A percentile compares a stretch with the other conserved stretches of the same genome.
Evolutionary conservation across 208 protist species (phyloP).

Genomic region (Wallacemonas collosoma): DNA sequence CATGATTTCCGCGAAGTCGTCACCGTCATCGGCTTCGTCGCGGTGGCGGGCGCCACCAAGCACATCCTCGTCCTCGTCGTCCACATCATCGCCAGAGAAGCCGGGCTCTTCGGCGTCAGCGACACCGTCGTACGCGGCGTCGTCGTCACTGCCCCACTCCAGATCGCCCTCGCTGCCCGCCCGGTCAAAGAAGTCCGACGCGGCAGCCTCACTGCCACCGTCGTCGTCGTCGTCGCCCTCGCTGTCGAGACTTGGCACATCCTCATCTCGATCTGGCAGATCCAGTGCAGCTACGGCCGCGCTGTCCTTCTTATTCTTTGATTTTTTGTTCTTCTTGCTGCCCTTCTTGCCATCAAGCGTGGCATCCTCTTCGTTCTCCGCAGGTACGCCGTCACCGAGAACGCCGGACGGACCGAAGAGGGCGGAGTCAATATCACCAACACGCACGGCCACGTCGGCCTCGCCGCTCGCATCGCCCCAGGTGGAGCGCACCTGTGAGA

Average conservation of each 20-base stretch:
- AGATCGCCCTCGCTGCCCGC: conserved; percentile 52
- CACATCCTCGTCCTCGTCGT: conserved; percentile 33
- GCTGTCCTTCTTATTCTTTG: conserved; percentile 29
- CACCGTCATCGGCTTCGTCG: conserved; percentile 60
- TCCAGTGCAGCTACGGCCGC: neutral
- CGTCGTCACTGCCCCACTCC: conserved; percentile 78
- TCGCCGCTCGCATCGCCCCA: conserved; percentile 86
- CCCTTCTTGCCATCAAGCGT: neutral
- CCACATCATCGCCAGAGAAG: conserved; percentile 21
- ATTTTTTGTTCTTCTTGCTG: conserved; percentile 18
- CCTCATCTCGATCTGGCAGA: conserved; percentile 30
- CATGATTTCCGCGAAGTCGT: conserved; percentile 83
- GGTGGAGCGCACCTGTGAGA: conserved; percentile 82
- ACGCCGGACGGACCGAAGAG: conserved; percentile 82
- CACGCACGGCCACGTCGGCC: conserved; percentile 73
- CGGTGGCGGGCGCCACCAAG: conserved; percentile 32
- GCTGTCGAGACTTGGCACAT: conserved; percentile 25
- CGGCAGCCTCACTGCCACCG: neutral
- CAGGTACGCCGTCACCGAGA: conserved; percentile 24
- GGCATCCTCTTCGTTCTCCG: neutral
- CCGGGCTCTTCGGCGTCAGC: conserved; percentile 30
- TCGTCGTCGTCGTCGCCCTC: conserved; percentile 21
- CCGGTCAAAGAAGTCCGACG: conserved; percentile 43
- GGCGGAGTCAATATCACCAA: conserved; percentile 64
- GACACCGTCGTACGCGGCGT: conserved; percentile 51